Percentiles rank a stretch among this genome's conserved stretches.
These are phyloP conservation scores for Exobasidium rhododendri DNA, from an alignment of 1,284 basidiomycete genomes.

Conservation along the genomic window DNA sequence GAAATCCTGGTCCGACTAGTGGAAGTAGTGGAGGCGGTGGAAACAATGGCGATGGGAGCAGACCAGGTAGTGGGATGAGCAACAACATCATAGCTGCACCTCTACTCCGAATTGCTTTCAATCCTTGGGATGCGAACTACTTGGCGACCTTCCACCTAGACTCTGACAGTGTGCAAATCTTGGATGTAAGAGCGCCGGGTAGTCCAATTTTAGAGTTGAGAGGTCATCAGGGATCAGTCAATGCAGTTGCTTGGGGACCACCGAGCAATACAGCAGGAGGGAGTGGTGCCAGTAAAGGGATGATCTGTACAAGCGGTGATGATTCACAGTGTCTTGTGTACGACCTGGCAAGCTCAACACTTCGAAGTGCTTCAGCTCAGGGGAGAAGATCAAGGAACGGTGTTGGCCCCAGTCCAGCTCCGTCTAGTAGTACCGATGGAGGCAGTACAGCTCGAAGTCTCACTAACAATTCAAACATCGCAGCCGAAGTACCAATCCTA, in stretches of 20 bases:
- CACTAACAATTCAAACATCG: background rate
- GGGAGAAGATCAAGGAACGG: slow-evolving; percentile 49
- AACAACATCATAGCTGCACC: slow-evolving; percentile 32
- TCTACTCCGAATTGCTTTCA: slow-evolving; percentile 53
- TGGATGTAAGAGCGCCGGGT: slow-evolving; percentile 53
- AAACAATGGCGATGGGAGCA: slow-evolving; percentile 10
- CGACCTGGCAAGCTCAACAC: slow-evolving; percentile 48
- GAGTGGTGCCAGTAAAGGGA: slow-evolving; percentile 45
- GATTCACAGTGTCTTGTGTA: slow-evolving; percentile 53
- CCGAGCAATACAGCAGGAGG: slow-evolving; percentile 22
- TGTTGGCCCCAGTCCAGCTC: slow-evolving; percentile 34
- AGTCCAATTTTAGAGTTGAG: slow-evolving; percentile 51
- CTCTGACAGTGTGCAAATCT: slow-evolving; percentile 50
- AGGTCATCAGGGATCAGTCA: slow-evolving; percentile 48
- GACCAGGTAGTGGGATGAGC: slow-evolving; percentile 36
- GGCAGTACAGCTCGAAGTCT: background rate
- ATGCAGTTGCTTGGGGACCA: slow-evolving; percentile 53
- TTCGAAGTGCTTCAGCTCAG: slow-evolving; percentile 50
- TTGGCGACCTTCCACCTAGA: slow-evolving; percentile 54
- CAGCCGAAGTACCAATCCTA: slow-evolving; percentile 44
- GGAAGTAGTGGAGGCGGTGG: background rate
- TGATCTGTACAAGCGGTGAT: slow-evolving; percentile 53
- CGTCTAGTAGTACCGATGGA: slow-evolving; percentile 14
- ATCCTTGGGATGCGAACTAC: slow-evolving; percentile 55
- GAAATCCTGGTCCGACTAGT: slow-evolving; percentile 23